phyloP scores from a whole-genome alignment of 164 flowering plant species.

The Buxus sempervirens region DNA sequence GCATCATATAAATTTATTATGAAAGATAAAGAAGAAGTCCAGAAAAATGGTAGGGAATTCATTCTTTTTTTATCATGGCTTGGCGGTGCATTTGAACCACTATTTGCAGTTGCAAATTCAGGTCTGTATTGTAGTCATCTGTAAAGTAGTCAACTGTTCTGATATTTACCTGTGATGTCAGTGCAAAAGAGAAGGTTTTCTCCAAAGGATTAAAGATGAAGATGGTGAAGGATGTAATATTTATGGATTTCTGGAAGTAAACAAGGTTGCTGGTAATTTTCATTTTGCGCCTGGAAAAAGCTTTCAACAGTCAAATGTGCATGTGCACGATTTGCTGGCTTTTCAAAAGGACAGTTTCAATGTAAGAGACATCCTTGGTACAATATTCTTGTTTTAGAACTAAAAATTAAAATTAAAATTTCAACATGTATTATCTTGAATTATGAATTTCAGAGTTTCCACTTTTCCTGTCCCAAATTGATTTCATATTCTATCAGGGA shows the following conservation, averaged over 20 bases:
- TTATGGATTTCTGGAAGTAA: slow-evolving; percentile 81
- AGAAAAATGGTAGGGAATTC: neutral
- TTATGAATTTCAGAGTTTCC: neutral
- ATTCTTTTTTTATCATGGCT: neutral
- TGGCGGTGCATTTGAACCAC: neutral
- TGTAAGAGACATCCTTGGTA: slow-evolving; percentile 33
- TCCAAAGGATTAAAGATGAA: slow-evolving; percentile 77
- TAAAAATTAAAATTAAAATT: neutral
- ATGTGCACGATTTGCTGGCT: slow-evolving; percentile 67
- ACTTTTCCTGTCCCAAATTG: neutral
- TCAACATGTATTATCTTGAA: neutral
- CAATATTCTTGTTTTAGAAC: neutral
- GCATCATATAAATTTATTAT: too few species aligned
- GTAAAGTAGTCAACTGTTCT: neutral
- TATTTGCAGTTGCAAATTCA: too few species aligned
- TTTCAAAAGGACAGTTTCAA: slow-evolving; percentile 75
- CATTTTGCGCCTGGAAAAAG: slow-evolving; percentile 94
- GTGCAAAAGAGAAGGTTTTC: slow-evolving; percentile 91
- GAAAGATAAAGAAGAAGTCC: neutral
- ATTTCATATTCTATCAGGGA: slow-evolving; percentile 3
- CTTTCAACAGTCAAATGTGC: slow-evolving; percentile 74
- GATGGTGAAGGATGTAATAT: slow-evolving; percentile 93
- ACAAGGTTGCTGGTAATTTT: slow-evolving; percentile 88
- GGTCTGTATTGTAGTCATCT: neutral
- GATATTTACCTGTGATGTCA: slow-evolving; percentile 20